A percentile compares a stretch with the other conserved stretches of the same genome.
These are phyloP conservation scores for Agastache rugosa DNA, from an alignment of 257 asterid genomes.

Conservation along the genomic window DNA sequence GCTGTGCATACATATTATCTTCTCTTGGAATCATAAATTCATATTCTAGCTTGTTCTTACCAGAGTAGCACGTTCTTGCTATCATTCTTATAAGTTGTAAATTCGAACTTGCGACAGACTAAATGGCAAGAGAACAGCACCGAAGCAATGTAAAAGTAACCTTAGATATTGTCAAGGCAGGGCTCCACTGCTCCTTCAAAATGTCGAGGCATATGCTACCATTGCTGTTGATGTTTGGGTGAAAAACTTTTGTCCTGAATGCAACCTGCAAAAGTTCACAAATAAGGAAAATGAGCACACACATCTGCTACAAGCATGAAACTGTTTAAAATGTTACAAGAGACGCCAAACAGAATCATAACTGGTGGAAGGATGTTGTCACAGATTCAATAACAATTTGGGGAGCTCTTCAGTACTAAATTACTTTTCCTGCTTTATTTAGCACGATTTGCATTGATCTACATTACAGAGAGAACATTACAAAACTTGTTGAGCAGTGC, in stretches of 20 bases:
- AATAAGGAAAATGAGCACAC: neutral
- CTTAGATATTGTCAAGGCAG: slow-evolving; percentile 80
- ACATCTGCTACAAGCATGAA: neutral
- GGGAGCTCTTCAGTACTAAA: neutral
- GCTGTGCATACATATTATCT: too few relatives aligned
- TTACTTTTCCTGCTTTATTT: neutral
- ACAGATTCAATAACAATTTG: neutral
- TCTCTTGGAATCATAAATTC: too few relatives aligned
- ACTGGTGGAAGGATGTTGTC: neutral
- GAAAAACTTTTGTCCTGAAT: slow-evolving; percentile 57
- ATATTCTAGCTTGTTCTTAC: too few relatives aligned
- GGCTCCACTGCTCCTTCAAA: slow-evolving; percentile 88
- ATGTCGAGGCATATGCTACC: slow-evolving; percentile 81
- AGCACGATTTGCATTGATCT: neutral
- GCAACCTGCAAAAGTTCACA: slow-evolving; percentile 54
- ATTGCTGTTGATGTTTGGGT: slow-evolving; percentile 71
- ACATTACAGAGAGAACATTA: neutral
- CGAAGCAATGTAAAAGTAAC: slow-evolving; percentile 40
- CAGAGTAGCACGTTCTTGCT: too few relatives aligned
- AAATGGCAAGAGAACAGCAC: slow-evolving; percentile 7
- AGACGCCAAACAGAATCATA: slow-evolving; percentile 15
- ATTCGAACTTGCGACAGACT: neutral
- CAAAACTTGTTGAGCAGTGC: neutral
- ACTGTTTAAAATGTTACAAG: neutral
- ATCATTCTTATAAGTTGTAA: neutral